These are phyloP conservation scores for Plasmodium knowlesi DNA, from an alignment of 169 alveolate genomes.

Conservation along the genomic window DNA sequence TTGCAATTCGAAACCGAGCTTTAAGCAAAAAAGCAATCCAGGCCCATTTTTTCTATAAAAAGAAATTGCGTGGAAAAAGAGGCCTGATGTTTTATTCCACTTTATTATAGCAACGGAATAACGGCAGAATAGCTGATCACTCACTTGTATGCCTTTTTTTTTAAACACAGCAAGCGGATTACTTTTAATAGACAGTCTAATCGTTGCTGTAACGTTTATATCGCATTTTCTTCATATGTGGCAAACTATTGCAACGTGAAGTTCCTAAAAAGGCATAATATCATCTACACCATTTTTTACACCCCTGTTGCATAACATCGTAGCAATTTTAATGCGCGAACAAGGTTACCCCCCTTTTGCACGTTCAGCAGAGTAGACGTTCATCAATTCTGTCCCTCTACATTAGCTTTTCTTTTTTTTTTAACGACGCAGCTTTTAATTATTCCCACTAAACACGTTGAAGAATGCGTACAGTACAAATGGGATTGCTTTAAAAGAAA, in stretches of 20 bases:
- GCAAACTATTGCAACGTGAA: background rate
- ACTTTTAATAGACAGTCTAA: background rate
- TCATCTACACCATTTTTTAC: background rate
- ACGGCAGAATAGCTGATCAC: background rate
- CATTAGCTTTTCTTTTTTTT: background rate
- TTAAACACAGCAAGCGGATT: background rate
- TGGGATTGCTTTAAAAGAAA: background rate
- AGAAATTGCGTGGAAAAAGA: background rate
- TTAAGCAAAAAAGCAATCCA: background rate
- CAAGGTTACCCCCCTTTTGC: background rate
- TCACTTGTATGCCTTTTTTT: background rate
- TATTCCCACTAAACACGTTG: background rate
- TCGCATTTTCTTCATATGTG: background rate
- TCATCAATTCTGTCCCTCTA: background rate
- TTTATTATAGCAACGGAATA: background rate
- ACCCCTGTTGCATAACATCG: background rate
- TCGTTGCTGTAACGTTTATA: background rate
- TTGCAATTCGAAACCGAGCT: background rate
- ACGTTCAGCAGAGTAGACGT: background rate
- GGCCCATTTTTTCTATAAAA: background rate
- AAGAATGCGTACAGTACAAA: background rate
- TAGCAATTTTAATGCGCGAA: background rate
- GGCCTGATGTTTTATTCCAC: background rate
- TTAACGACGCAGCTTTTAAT: background rate
- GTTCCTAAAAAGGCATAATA: background rate